Evolutionary conservation across 1,284 basidiomycete genomes (phyloP).

Genomic region (Trametes pubescens): DNA sequence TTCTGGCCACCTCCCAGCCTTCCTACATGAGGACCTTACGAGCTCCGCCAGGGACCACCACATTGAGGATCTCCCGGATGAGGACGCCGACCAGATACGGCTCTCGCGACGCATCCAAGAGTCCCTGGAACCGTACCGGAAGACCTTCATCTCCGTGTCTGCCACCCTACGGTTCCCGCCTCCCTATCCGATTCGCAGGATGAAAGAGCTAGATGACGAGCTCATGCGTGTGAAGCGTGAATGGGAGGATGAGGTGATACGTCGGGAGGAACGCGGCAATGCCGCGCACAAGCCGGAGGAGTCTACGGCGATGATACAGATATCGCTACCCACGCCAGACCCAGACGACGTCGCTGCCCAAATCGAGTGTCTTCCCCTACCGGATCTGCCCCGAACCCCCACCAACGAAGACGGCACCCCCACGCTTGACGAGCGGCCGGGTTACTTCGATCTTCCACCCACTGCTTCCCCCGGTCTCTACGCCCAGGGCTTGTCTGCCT

Average conservation of each 20-base stretch:
- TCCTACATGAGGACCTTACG: conserved; percentile 32
- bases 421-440: conserved; percentile 39
- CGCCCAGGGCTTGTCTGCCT: conserved; percentile 33
- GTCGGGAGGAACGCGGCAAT: conserved; percentile 72
- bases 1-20: conserved; percentile 18
- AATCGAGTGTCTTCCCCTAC: conserved; percentile 70
- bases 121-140: conserved; percentile 83
- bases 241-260: conserved; percentile 87
- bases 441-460: conserved; percentile 54
- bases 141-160: conserved; percentile 90
- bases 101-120: conserved; percentile 79
- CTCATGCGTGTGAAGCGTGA: conserved; percentile 71
- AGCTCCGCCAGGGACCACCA: conserved; percentile 29
- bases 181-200: conserved; percentile 84
- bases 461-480: conserved; percentile 36
- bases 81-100: conserved; percentile 71
- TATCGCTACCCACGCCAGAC: conserved; percentile 41
- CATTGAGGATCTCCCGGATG: conserved; percentile 68
- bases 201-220: conserved; percentile 87
- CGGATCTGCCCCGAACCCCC: conserved; percentile 57
- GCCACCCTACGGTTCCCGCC: conserved; percentile 91
- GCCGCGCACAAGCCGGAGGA: conserved; percentile 54
- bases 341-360: conserved; percentile 69
- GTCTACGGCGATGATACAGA: conserved; percentile 46
- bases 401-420: conserved; percentile 42